Conservation (phyloP, 768 basidiomycete species). For the Lactarius trivialis region DNA sequence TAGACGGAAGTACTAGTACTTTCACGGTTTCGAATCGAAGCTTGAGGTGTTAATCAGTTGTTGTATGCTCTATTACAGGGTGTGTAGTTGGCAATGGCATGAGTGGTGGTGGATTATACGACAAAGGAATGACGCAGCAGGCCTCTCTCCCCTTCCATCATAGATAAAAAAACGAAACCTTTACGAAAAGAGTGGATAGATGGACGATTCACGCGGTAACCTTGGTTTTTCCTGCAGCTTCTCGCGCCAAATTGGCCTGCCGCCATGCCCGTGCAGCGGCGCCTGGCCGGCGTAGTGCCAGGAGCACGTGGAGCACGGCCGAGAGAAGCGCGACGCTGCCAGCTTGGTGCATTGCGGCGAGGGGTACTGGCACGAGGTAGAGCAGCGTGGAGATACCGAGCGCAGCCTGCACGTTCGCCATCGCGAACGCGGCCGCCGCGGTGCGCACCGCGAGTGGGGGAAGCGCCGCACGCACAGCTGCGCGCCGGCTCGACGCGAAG, state of each 20-base stretch:
- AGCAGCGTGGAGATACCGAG: conserved; percentile 76
- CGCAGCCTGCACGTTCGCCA: conserved; percentile 79
- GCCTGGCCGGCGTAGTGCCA: conserved; percentile 66
- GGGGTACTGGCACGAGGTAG: conserved; percentile 86
- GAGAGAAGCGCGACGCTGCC: conserved; percentile 87
- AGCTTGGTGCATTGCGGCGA: conserved; percentile 93
- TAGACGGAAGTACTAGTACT: no score
- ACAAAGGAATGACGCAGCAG: not conserved
- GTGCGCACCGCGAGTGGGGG: conserved; percentile 56
- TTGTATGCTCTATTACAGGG: not conserved
- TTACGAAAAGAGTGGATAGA: not conserved
- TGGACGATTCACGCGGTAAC: not conserved
- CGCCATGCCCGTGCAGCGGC: conserved; percentile 59
- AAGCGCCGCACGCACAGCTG: conserved; percentile 40
- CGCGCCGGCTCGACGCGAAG: conserved; percentile 50
- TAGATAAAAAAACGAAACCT: not conserved
- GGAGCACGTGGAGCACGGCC: conserved; percentile 68
- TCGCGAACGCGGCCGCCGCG: conserved; percentile 56
- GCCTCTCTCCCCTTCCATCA: not conserved
- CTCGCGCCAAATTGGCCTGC: conserved; percentile 26
- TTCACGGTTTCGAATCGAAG: not conserved
- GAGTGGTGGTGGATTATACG: not conserved
- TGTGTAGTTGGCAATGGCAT: not conserved
- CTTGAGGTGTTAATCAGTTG: not conserved
- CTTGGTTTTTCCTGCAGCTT: not conserved